Conservation (phyloP, 495 filamentous ascomycete genomes). For the Penicillium cataractarum region DNA sequence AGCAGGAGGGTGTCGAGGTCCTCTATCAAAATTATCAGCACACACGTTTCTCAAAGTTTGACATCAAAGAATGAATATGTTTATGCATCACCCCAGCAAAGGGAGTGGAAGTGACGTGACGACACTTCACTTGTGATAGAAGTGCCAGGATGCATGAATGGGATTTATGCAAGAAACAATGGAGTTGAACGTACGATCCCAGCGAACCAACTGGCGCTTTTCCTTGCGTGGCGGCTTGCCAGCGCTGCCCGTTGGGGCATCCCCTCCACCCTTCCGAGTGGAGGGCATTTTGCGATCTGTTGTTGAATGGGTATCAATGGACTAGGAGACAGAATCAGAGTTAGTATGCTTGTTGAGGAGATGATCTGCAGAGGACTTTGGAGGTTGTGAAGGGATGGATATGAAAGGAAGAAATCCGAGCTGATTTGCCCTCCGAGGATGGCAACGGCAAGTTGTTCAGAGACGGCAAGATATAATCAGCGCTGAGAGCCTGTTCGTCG, state of each 20-base stretch:
- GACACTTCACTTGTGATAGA: neutral
- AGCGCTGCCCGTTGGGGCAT: neutral
- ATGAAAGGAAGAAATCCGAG: neutral
- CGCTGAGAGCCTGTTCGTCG: no score
- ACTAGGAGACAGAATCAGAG: neutral
- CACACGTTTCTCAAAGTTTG: neutral
- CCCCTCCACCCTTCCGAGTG: neutral
- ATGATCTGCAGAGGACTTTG: neutral
- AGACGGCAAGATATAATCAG: neutral
- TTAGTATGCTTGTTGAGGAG: neutral
- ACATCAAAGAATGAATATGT: neutral
- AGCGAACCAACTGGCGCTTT: slow-evolving; percentile 48
- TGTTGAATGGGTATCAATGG: neutral
- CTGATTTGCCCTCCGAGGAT: neutral
- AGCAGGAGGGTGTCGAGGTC: slow-evolving; percentile 48
- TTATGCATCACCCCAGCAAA: neutral
- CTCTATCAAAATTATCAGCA: slow-evolving; percentile 30
- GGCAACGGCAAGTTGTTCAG: neutral
- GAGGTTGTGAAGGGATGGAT: neutral
- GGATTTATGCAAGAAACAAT: neutral
- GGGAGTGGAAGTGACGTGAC: neutral
- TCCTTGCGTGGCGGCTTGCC: slow-evolving; percentile 11
- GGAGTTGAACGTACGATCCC: slow-evolving; percentile 42
- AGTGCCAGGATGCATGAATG: neutral
- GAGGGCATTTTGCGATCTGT: neutral